Evolutionary conservation across 1,139 yeast genomes (phyloP).

Genomic region (Tardiomyces digboiensis): DNA sequence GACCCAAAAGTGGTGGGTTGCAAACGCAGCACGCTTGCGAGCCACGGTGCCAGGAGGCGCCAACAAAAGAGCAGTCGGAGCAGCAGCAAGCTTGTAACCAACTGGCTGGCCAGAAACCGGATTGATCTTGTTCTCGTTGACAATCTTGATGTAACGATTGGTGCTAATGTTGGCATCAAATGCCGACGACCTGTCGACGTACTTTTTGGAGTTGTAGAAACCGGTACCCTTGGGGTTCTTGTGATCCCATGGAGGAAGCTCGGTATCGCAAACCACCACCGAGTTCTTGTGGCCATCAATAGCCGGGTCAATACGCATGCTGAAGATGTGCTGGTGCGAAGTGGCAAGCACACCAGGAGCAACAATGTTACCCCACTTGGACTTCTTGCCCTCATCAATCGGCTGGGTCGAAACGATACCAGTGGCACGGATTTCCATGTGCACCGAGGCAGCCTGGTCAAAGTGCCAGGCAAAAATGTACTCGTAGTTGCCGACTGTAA

Average conservation of each 20-base stretch:
- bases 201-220: slow-evolving; percentile 53
- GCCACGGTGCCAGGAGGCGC: slow-evolving; percentile 47
- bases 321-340: slow-evolving; percentile 79
- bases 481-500: slow-evolving; percentile 88
- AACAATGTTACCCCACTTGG: slow-evolving; percentile 78
- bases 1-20: slow-evolving; percentile 57
- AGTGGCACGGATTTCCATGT: slow-evolving; percentile 80
- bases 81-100: slow-evolving; percentile 63
- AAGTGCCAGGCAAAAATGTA: slow-evolving; percentile 70
- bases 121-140: slow-evolving; percentile 57
- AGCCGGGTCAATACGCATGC: slow-evolving; percentile 83
- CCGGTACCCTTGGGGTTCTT: slow-evolving; percentile 70
- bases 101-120: slow-evolving; percentile 61
- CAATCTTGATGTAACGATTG: slow-evolving; percentile 66
- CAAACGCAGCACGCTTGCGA: slow-evolving; percentile 48
- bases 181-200: slow-evolving; percentile 62
- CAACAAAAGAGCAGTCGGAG: slow-evolving; percentile 60
- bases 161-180: slow-evolving; percentile 71
- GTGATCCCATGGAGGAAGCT: slow-evolving; percentile 36
- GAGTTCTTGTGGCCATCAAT: slow-evolving; percentile 78
- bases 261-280: slow-evolving; percentile 61
- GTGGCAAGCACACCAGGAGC: slow-evolving; percentile 87
- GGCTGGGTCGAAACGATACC: slow-evolving; percentile 68
- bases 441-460: slow-evolving; percentile 76
- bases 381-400: slow-evolving; percentile 63